These are phyloP conservation scores for Mortierella sp. DNA, from an alignment of 371 early-diverging fungal genomes.

Conservation along the genomic window DNA sequence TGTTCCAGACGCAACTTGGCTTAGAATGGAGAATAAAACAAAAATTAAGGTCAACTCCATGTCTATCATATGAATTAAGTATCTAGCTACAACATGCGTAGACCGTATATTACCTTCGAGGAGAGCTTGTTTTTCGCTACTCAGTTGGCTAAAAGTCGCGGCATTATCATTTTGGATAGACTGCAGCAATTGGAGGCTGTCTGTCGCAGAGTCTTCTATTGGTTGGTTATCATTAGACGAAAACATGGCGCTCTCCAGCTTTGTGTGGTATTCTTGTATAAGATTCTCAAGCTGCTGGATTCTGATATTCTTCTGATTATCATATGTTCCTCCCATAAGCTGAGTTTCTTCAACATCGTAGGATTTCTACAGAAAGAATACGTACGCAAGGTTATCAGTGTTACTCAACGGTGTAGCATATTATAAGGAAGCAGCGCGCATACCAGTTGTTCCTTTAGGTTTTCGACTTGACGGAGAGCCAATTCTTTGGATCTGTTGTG, in stretches of 20 bases:
- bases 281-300: constrained; percentile 72
- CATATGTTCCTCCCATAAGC: constrained; percentile 63
- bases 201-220: neutral
- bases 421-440: neutral
- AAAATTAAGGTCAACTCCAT: neutral
- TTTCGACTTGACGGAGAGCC: constrained; percentile 48
- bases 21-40: neutral
- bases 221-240: neutral
- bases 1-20: constrained; percentile 34
- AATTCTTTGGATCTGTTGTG: constrained; percentile 41
- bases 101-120: constrained; percentile 29
- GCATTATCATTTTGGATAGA: constrained; percentile 14
- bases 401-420: neutral
- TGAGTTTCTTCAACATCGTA: constrained; percentile 73
- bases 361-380: constrained; percentile 58
- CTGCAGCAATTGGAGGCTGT: constrained; percentile 15
- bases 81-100: neutral
- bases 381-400: neutral
- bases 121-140: constrained; percentile 21
- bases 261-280: constrained; percentile 67
- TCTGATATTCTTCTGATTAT: constrained; percentile 66
- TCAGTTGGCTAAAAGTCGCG: constrained; percentile 15
- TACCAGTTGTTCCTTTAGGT: constrained; percentile 43
- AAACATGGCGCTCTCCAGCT: constrained; percentile 38
- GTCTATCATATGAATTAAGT: neutral